Evolutionary conservation across 129 eudicot genomes (phyloP).

Genomic region (Arctium lappa): DNA sequence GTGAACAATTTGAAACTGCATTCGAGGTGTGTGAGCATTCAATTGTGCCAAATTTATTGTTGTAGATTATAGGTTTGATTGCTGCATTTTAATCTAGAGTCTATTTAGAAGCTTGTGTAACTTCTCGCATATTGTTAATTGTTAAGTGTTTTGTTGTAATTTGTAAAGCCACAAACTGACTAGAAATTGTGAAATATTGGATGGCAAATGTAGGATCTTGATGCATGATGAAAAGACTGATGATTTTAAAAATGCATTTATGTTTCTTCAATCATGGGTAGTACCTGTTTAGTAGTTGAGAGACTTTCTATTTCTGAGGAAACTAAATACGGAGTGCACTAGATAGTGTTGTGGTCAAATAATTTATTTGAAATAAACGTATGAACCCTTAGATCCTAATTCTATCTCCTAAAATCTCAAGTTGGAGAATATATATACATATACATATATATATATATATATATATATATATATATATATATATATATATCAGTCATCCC

Average conservation of each 20-base stretch:
- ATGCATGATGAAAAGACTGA: neutral
- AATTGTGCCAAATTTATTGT: neutral
- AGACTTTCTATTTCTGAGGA: neutral
- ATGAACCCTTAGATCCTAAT: neutral
- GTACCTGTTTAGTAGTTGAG: neutral
- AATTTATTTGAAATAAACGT: neutral
- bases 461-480: no score
- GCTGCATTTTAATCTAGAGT: neutral
- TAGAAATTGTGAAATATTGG: neutral
- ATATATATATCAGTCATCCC: neutral
- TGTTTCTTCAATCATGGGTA: neutral
- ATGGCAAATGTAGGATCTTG: neutral
- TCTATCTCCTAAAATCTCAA: no score
- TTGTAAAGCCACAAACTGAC: neutral
- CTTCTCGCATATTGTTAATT: neutral
- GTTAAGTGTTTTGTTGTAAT: neutral
- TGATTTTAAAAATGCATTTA: neutral
- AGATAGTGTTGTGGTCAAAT: neutral
- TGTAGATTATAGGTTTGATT: neutral
- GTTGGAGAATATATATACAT: neutral
- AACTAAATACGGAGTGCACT: neutral
- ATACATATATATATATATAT: no score
- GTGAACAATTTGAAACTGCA: slow-evolving; percentile 93
- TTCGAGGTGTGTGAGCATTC: slow-evolving; percentile 55
- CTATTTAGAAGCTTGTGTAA: neutral